phyloP scores from a whole-genome alignment of 768 basidiomycete species.

The Mycena filopes region DNA sequence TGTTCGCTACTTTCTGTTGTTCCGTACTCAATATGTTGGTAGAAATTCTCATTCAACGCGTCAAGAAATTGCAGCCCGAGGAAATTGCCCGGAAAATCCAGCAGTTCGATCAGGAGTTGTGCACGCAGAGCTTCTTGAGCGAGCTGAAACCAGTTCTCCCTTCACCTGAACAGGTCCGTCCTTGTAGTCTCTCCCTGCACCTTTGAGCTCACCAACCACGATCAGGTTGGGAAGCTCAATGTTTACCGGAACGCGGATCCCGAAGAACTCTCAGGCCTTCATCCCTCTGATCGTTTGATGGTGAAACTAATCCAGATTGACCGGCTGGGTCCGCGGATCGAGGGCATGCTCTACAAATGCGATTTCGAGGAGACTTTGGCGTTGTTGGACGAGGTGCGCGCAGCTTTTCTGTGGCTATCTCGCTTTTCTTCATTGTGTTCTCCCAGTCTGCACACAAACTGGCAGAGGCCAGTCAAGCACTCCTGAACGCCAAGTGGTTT shows the following conservation, averaged over 20 bases:
- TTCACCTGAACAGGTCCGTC: conserved; percentile 84
- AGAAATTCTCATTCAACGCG: conserved; percentile 95
- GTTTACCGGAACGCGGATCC: conserved; percentile 88
- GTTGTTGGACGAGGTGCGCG: conserved; percentile 78
- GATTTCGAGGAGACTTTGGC: conserved; percentile 88
- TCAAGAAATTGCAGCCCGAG: conserved; percentile 85
- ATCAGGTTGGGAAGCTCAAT: conserved; percentile 87
- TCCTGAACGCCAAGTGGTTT: conserved; percentile 87
- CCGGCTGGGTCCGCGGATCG: conserved; percentile 85
- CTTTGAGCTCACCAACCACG: background rate
- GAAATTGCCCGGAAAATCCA: conserved; percentile 87
- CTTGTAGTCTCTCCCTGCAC: background rate
- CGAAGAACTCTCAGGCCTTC: conserved; percentile 88
- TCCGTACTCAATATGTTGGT: conserved; percentile 17
- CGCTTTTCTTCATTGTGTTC: conserved; percentile 1
- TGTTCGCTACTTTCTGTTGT: background rate
- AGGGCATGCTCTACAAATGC: conserved; percentile 95
- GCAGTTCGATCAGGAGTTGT: conserved; percentile 87
- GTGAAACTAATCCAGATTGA: conserved; percentile 96
- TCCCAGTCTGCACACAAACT: conserved; percentile 82
- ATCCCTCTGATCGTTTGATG: conserved; percentile 96
- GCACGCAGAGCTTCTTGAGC: conserved; percentile 88
- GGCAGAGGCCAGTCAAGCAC: conserved; percentile 79
- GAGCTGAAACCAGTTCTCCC: conserved; percentile 91
- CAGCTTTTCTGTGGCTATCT: background rate